Percentiles rank a stretch among this genome's conserved stretches.
phyloP scores from a whole-genome alignment of 352 stramenopile genomes.

The Globisporangium carolinianum region DNA sequence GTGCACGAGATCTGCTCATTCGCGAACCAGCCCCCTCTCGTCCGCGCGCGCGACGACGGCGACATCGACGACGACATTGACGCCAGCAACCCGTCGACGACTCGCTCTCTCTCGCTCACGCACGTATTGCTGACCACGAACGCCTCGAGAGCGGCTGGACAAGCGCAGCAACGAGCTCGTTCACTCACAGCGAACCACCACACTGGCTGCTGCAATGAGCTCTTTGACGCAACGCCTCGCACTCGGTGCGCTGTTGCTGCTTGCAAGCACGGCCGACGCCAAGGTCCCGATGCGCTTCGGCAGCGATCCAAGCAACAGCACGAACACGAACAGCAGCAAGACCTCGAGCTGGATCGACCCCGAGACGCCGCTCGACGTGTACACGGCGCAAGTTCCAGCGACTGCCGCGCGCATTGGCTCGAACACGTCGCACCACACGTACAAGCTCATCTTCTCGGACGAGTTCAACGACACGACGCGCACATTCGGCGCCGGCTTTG shows the following conservation, averaged over 20 bases:
- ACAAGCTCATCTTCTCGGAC: conserved; percentile 93
- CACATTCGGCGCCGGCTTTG: conserved; percentile 91
- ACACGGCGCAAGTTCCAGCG: conserved; percentile 37
- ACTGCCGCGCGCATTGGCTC: conserved; percentile 23
- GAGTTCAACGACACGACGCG: conserved; percentile 94
- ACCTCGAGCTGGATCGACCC: conserved; percentile 74
- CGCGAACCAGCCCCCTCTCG: conserved; percentile 4
- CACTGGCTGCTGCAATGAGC: conserved; percentile 1
- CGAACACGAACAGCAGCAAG: conserved; percentile 23
- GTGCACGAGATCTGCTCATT: conserved; percentile 6
- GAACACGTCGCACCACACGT: conserved; percentile 35
- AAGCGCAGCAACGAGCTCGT: not conserved
- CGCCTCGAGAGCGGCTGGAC: not conserved
- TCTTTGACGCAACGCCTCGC: conserved; percentile 15
- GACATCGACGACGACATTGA: not conserved
- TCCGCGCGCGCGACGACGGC: not conserved
- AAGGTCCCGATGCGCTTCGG: conserved; percentile 18
- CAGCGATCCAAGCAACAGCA: not conserved
- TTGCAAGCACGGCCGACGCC: conserved; percentile 10
- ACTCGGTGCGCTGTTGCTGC: conserved; percentile 14
- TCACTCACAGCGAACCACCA: not conserved
- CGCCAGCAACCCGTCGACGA: not conserved
- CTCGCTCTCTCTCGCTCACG: too few relatives aligned
- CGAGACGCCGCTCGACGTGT: conserved; percentile 49
- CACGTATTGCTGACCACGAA: too few relatives aligned